phyloP scores from a whole-genome alignment of 2,329 filamentous ascomycete species.

The Phialophora verrucosa region DNA sequence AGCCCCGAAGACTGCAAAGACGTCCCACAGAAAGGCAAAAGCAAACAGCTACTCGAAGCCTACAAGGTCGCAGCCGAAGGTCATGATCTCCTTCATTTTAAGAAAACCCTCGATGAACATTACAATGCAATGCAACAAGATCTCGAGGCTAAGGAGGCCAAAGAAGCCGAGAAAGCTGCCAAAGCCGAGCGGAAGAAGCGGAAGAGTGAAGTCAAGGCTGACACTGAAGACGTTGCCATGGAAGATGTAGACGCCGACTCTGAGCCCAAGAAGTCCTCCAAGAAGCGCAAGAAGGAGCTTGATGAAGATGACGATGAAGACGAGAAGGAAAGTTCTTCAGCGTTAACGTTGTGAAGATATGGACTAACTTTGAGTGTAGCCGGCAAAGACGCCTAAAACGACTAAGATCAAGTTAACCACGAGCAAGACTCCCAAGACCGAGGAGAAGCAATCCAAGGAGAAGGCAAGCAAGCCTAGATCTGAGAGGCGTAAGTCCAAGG shows the following conservation, averaged over 20 bases:
- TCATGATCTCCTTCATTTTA: constrained; percentile 80
- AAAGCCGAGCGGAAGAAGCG: constrained; percentile 61
- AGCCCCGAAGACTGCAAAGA: constrained; percentile 73
- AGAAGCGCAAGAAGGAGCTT: constrained; percentile 81
- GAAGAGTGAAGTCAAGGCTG: constrained; percentile 50
- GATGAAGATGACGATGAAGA: constrained; percentile 75
- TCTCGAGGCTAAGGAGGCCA: constrained; percentile 69
- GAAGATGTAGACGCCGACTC: constrained; percentile 55
- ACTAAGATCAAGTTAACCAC: constrained; percentile 59
- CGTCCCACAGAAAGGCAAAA: constrained; percentile 71
- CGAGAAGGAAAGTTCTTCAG: constrained; percentile 61
- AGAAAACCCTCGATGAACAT: constrained; percentile 71
- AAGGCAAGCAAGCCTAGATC: constrained; percentile 60
- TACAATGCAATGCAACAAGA: constrained; percentile 62
- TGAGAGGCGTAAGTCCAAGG: constrained; percentile 65
- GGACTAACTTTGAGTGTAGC: constrained; percentile 47
- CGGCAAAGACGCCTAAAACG: constrained; percentile 70
- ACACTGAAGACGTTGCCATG: constrained; percentile 56
- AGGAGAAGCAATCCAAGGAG: constrained; percentile 61
- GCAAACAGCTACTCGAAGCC: constrained; percentile 79
- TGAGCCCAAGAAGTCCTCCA: constrained; percentile 62
- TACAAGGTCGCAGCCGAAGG: constrained; percentile 80
- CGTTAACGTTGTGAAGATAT: background rate
- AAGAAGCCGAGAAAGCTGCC: constrained; percentile 62
- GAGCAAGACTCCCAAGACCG: constrained; percentile 63